phyloP scores from a whole-genome alignment of 2,329 filamentous ascomycete species.

The Fusarium nodosum region DNA sequence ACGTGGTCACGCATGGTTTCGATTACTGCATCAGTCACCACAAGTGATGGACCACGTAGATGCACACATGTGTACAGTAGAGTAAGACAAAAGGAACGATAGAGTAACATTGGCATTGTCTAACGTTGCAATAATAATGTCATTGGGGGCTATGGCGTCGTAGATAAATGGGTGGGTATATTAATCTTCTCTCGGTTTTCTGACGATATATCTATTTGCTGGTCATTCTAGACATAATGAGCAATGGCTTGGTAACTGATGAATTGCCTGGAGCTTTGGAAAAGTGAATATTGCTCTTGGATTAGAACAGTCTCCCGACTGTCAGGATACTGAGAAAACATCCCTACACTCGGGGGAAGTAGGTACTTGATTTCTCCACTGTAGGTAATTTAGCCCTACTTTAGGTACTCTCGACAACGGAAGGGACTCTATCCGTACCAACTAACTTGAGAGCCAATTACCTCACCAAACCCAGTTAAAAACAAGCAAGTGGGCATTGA shows the following conservation, averaged over 20 bases:
- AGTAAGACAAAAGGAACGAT: not conserved
- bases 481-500: slow-evolving; percentile 2
- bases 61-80: not conserved
- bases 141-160: slow-evolving; percentile 26
- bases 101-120: not conserved
- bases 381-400: slow-evolving; percentile 18
- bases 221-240: not conserved
- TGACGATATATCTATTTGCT: not conserved
- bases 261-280: slow-evolving; percentile 1
- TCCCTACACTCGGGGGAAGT: slow-evolving; percentile 2
- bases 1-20: slow-evolving; percentile 15
- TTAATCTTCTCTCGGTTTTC: slow-evolving; percentile 15
- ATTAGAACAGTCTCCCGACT: slow-evolving; percentile 3
- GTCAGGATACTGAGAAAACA: slow-evolving; percentile 3
- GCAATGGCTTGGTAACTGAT: not conserved
- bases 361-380: slow-evolving; percentile 12
- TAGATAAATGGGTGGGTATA: slow-evolving; percentile 4
- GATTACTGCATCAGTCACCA: slow-evolving; percentile 17
- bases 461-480: slow-evolving; percentile 2
- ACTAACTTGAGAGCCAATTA: not conserved
- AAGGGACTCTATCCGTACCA: slow-evolving; percentile 1
- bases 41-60: slow-evolving; percentile 4
- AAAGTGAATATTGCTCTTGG: not conserved
- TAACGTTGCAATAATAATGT: not conserved
- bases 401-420: not conserved